phyloP scores from a whole-genome alignment of 78 protist species.

The Guillardia theta region DNA sequence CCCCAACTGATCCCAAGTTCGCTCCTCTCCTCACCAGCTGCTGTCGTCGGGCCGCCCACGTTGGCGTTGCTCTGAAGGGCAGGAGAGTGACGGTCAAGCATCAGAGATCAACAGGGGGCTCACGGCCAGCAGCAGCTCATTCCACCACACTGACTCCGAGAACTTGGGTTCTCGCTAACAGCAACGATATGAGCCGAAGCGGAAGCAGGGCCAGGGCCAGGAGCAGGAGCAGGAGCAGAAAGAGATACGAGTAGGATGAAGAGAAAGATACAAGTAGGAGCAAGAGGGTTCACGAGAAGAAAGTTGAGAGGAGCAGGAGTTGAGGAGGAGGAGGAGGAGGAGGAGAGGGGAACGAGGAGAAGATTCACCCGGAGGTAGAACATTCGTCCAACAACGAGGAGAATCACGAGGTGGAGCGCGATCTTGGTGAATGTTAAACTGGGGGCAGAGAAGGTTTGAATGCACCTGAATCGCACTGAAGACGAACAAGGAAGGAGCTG shows the following conservation, averaged over 20 bases:
- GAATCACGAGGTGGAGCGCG: not conserved
- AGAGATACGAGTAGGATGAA: not conserved
- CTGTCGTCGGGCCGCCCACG: slow-evolving; percentile 28
- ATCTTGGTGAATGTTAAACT: no score
- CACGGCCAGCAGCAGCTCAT: not conserved
- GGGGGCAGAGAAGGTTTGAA: no score
- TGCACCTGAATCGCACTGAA: not conserved
- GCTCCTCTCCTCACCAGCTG: not conserved
- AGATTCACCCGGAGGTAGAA: not conserved
- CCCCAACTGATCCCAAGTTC: not conserved
- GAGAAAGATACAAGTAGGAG: not conserved
- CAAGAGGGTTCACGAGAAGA: not conserved
- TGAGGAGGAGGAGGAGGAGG: not conserved
- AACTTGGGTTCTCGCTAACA: no score
- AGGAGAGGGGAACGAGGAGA: not conserved
- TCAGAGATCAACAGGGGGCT: no score
- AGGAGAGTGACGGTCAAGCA: no score
- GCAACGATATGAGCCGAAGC: no score
- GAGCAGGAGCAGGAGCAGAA: not conserved
- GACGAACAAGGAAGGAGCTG: not conserved
- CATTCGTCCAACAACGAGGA: not conserved
- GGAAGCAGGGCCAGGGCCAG: no score
- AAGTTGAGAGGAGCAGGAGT: not conserved
- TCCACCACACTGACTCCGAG: not conserved
- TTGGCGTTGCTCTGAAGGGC: no score